Percentiles rank a stretch among this genome's conserved stretches.
Conservation (phyloP, 2,329 filamentous ascomycete genomes). For the Epichloe festucae region DNA sequence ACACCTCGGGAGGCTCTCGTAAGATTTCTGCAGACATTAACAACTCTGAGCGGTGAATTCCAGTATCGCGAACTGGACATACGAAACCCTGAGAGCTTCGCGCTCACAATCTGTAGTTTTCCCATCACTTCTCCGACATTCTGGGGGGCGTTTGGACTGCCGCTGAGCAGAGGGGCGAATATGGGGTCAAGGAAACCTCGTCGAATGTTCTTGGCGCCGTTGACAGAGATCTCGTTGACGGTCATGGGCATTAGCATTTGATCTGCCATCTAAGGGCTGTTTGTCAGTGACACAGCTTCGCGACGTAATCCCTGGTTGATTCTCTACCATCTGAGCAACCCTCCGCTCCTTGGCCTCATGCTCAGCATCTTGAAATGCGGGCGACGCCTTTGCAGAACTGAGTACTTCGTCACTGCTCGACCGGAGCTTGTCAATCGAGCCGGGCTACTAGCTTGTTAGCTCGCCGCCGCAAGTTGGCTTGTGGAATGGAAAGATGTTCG, state of each 20-base stretch:
- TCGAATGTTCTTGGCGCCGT: slow-evolving; percentile 75
- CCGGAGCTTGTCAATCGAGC: slow-evolving; percentile 27
- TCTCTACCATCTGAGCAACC: slow-evolving; percentile 23
- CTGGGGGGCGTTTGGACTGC: slow-evolving; percentile 52
- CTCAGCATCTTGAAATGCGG: slow-evolving; percentile 22
- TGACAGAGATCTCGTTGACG: slow-evolving; percentile 71
- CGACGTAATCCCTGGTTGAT: too few species aligned
- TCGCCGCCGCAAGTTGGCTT: background rate
- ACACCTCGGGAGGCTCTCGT: slow-evolving; percentile 68
- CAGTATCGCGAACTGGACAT: slow-evolving; percentile 15
- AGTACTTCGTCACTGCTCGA: slow-evolving; percentile 24
- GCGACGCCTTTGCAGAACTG: slow-evolving; percentile 24
- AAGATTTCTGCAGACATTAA: slow-evolving; percentile 57
- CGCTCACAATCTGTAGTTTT: slow-evolving; percentile 55
- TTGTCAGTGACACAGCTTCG: slow-evolving; percentile 4
- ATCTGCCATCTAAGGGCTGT: slow-evolving; percentile 33
- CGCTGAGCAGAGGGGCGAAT: slow-evolving; percentile 63
- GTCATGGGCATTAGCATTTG: slow-evolving; percentile 82
- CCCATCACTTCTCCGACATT: slow-evolving; percentile 69
- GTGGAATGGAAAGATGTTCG: background rate
- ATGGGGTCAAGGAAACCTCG: slow-evolving; percentile 70
- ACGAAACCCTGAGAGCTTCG: slow-evolving; percentile 74
- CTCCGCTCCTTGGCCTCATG: slow-evolving; percentile 27
- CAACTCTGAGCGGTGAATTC: slow-evolving; percentile 8
- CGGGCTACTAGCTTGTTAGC: slow-evolving; percentile 14